Evolutionary conservation across 768 basidiomycete genomes (phyloP).

Genomic region (Pulveroboletus sp.): DNA sequence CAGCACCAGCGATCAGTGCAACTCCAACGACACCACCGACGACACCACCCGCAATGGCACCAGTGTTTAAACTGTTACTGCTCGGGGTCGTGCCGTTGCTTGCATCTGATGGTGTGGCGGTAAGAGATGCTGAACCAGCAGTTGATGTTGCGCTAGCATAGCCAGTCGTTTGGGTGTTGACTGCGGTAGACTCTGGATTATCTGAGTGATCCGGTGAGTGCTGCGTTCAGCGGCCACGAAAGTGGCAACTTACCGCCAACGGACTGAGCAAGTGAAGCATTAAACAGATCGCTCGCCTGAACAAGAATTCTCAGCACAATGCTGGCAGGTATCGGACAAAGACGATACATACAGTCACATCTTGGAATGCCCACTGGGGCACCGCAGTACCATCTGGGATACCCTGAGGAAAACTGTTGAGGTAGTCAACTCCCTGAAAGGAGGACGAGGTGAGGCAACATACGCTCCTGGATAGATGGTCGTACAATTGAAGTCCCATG

Average conservation of each 20-base stretch:
- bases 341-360: conserved; percentile 42
- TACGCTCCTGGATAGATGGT: conserved; percentile 30
- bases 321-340: not conserved
- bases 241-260: conserved; percentile 20
- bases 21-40: conserved; percentile 61
- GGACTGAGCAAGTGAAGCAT: conserved; percentile 37
- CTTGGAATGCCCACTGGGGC: conserved; percentile 63
- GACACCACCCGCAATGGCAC: conserved; percentile 61
- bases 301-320: conserved; percentile 4
- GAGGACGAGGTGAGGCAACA: not conserved
- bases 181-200: conserved; percentile 42
- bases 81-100: conserved; percentile 5
- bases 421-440: not conserved
- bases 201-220: conserved; percentile 24
- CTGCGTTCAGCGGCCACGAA: not conserved
- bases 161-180: conserved; percentile 30
- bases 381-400: conserved; percentile 49
- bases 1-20: conserved; percentile 37
- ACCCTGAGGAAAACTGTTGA: conserved; percentile 42
- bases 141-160: conserved; percentile 9
- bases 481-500: conserved; percentile 50
- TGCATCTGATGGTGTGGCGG: conserved; percentile 8
- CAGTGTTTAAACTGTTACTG: conserved; percentile 36
- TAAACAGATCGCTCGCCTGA: conserved; percentile 39
- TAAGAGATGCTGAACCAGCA: conserved; percentile 14